These are phyloP conservation scores for Eremochloa ophiuroides DNA, from an alignment of 176 grass and related monocot genomes.

Conservation along the genomic window DNA sequence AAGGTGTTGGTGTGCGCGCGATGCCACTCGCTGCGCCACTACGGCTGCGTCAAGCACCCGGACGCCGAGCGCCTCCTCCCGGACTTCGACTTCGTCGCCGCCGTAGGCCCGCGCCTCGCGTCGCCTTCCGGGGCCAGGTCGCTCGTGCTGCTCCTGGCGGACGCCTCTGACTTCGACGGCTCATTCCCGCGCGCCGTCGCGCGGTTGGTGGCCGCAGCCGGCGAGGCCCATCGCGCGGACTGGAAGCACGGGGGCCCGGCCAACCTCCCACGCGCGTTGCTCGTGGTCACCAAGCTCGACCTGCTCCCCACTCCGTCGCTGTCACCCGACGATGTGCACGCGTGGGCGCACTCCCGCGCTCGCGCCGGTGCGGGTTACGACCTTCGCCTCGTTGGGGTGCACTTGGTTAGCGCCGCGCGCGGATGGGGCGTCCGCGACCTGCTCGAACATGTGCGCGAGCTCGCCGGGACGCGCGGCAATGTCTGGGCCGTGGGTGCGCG, in stretches of 20 bases:
- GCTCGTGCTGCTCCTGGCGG: conserved; percentile 74
- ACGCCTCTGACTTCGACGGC: conserved; percentile 74
- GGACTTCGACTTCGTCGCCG: conserved; percentile 71
- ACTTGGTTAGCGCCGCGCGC: conserved; percentile 59
- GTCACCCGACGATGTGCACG: conserved; percentile 51
- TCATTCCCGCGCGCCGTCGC: conserved; percentile 77
- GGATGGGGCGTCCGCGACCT: conserved; percentile 71
- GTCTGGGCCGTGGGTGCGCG: conserved; percentile 88
- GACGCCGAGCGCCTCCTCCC: conserved; percentile 64
- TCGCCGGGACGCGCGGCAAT: conserved; percentile 61
- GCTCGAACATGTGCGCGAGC: conserved; percentile 59
- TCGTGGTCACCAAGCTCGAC: conserved; percentile 79
- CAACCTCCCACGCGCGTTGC: conserved; percentile 57
- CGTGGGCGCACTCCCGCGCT: conserved; percentile 56
- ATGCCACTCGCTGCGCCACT: conserved; percentile 82
- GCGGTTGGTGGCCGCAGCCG: conserved; percentile 45
- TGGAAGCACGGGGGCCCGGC: conserved; percentile 49
- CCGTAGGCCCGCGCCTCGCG: conserved; percentile 58
- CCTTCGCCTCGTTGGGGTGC: conserved; percentile 49
- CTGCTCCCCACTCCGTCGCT: conserved; percentile 58
- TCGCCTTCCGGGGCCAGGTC: conserved; percentile 68
- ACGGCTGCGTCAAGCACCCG: conserved; percentile 61
- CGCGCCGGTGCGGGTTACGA: conserved; percentile 44
- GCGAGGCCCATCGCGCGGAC: conserved; percentile 30
- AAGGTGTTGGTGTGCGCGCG: conserved; percentile 62